These are phyloP conservation scores for Passalora sequoiae DNA, from an alignment of 2,329 filamentous ascomycete genomes.

Conservation along the genomic window DNA sequence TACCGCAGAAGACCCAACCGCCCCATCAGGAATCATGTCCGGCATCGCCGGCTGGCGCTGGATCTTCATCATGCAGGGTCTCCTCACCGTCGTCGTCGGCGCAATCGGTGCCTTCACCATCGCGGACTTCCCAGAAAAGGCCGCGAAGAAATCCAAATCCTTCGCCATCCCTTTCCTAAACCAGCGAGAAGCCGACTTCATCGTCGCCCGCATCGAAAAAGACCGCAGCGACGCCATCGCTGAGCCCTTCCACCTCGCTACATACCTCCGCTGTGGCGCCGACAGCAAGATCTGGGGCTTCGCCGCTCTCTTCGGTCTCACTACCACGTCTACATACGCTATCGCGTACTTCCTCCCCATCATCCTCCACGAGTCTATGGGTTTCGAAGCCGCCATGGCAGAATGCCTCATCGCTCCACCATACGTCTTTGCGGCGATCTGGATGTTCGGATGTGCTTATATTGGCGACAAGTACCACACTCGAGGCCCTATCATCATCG, in stretches of 20 bases:
- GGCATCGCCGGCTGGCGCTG: conserved; percentile 44
- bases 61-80: conserved; percentile 42
- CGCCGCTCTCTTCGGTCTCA: conserved; percentile 53
- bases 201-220: conserved; percentile 48
- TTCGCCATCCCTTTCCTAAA: conserved; percentile 41
- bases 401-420: conserved; percentile 33
- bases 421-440: conserved; percentile 33
- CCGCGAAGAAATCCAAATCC: conserved; percentile 34
- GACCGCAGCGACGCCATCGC: conserved; percentile 50
- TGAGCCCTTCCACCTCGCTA: conserved; percentile 43
- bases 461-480: conserved; percentile 33
- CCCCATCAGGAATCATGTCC: conserved; percentile 24
- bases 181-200: conserved; percentile 44
- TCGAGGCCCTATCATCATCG: conserved; percentile 33
- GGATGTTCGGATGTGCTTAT: conserved; percentile 31
- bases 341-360: conserved; percentile 37
- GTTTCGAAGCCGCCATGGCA: conserved; percentile 28
- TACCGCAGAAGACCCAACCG: conserved; percentile 26
- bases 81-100: conserved; percentile 39
- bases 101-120: conserved; percentile 40
- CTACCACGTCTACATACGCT: conserved; percentile 45
- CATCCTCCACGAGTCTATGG: conserved; percentile 35
- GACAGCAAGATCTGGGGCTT: conserved; percentile 55
- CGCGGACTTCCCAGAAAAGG: conserved; percentile 42
- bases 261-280: conserved; percentile 32